These are phyloP conservation scores for Borealophlyctis nickersoniae DNA, from an alignment of 192 early-diverging fungal species.

Conservation along the genomic window DNA sequence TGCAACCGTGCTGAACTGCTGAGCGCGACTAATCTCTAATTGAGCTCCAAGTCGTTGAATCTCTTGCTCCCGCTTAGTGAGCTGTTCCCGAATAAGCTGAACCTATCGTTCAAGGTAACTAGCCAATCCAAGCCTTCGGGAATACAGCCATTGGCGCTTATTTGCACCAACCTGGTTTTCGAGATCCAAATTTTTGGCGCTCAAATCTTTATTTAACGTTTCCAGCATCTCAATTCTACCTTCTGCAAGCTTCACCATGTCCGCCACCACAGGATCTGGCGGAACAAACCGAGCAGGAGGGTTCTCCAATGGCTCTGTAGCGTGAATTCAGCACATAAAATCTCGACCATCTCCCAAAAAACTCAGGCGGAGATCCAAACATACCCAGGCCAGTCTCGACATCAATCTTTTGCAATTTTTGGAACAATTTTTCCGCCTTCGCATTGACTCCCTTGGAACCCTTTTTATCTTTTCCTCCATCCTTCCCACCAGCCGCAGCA, in stretches of 20 bases:
- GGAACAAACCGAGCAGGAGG: conserved; percentile 16
- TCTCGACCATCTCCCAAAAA: background rate
- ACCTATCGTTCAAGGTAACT: conserved; percentile 32
- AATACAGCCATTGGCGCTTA: too few species aligned
- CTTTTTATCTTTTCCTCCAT: conserved; percentile 5
- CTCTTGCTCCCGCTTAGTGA: conserved; percentile 47
- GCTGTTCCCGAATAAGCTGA: conserved; percentile 33
- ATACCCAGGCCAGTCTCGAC: conserved; percentile 51
- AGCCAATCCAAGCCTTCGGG: background rate
- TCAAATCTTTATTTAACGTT: conserved; percentile 22
- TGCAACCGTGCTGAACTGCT: conserved; percentile 40
- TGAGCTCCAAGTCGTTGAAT: conserved; percentile 45
- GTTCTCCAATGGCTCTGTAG: conserved; percentile 34
- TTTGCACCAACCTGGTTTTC: conserved; percentile 34
- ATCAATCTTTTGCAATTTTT: conserved; percentile 56
- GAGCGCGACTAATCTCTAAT: conserved; percentile 42
- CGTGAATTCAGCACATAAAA: background rate
- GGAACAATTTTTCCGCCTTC: conserved; percentile 39
- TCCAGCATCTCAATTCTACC: conserved; percentile 28
- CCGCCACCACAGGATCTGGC: conserved; percentile 39
- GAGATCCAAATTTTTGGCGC: conserved; percentile 38
- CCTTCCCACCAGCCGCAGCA: background rate
- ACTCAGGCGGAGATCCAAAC: background rate
- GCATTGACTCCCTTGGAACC: conserved; percentile 1
- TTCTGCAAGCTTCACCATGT: conserved; percentile 38